phyloP scores from a whole-genome alignment of 164 flowering plant genomes.

The Umbellularia californica region DNA sequence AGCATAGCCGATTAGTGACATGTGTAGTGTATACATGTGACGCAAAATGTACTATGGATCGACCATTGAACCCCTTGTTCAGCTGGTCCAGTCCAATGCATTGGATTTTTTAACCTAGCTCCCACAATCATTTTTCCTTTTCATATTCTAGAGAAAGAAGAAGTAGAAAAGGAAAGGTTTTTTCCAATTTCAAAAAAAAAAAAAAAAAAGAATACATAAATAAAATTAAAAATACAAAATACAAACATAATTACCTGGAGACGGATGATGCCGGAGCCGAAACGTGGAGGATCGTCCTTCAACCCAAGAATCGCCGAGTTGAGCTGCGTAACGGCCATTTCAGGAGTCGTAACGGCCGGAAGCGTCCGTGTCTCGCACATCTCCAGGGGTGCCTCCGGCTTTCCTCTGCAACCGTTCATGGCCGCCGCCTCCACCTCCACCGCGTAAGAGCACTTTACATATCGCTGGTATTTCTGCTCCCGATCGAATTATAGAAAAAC shows the following conservation, averaged over 20 bases:
- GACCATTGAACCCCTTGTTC: not conserved
- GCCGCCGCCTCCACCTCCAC: conserved; percentile 17
- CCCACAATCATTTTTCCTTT: no score
- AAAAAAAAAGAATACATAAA: no score
- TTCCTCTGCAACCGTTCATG: conserved; percentile 79
- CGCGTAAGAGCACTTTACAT: conserved; percentile 10
- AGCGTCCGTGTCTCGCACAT: conserved; percentile 52
- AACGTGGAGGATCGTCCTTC: conserved; percentile 38
- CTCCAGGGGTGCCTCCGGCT: conserved; percentile 37
- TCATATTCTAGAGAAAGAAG: not conserved
- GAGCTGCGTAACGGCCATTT: conserved; percentile 50
- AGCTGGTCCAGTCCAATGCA: not conserved
- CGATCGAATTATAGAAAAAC: not conserved
- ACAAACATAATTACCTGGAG: conserved; percentile 37
- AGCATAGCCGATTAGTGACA: not conserved
- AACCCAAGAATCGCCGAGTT: conserved; percentile 39
- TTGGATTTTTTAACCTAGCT: not conserved
- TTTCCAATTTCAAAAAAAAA: no score
- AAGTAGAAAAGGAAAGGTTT: no score
- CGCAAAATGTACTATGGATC: no score
- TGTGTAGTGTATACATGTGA: not conserved
- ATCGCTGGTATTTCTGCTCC: not conserved
- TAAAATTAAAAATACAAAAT: no score
- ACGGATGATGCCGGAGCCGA: conserved; percentile 62
- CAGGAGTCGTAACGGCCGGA: conserved; percentile 44